phyloP scores from a whole-genome alignment of 2,329 filamentous ascomycete genomes.

The Hymenoscyphus salicellus region DNA sequence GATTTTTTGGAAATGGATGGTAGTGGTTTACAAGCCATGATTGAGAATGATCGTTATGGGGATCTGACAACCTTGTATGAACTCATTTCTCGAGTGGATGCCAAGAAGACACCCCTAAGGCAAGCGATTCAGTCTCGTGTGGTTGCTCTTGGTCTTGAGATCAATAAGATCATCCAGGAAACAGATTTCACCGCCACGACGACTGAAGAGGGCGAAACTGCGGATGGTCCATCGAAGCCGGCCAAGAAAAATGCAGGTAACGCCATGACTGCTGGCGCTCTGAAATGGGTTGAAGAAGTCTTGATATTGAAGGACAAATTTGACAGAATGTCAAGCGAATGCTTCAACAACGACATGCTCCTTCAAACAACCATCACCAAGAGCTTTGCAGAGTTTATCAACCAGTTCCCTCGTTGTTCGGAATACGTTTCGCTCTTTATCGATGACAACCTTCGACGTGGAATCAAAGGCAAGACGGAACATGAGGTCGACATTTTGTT shows the following conservation, averaged over 20 bases:
- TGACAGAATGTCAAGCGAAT: slow-evolving; percentile 69
- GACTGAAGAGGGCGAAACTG: slow-evolving; percentile 48
- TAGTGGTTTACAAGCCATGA: slow-evolving; percentile 83
- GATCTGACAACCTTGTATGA: slow-evolving; percentile 80
- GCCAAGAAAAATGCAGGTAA: slow-evolving; percentile 57
- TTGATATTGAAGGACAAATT: slow-evolving; percentile 84
- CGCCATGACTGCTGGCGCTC: slow-evolving; percentile 79
- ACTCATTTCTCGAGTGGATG: slow-evolving; percentile 74
- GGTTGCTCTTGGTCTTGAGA: slow-evolving; percentile 74
- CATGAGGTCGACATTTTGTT: slow-evolving; percentile 78
- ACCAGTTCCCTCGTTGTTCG: slow-evolving; percentile 77
- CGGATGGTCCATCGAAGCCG: slow-evolving; percentile 47
- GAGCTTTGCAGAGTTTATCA: slow-evolving; percentile 92
- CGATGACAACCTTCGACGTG: slow-evolving; percentile 92
- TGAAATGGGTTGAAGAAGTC: slow-evolving; percentile 94
- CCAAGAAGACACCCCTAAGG: slow-evolving; percentile 67
- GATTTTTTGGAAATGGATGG: slow-evolving; percentile 82
- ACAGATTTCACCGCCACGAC: slow-evolving; percentile 47
- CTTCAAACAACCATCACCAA: slow-evolving; percentile 80
- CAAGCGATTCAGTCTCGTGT: slow-evolving; percentile 71
- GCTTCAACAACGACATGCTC: slow-evolving; percentile 72
- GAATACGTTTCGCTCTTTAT: slow-evolving; percentile 96
- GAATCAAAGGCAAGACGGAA: slow-evolving; percentile 89
- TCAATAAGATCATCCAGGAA: slow-evolving; percentile 66
- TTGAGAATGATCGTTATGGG: slow-evolving; percentile 79